Conservation (phyloP, 179 eudicot genomes). For the Nepenthes alata region DNA sequence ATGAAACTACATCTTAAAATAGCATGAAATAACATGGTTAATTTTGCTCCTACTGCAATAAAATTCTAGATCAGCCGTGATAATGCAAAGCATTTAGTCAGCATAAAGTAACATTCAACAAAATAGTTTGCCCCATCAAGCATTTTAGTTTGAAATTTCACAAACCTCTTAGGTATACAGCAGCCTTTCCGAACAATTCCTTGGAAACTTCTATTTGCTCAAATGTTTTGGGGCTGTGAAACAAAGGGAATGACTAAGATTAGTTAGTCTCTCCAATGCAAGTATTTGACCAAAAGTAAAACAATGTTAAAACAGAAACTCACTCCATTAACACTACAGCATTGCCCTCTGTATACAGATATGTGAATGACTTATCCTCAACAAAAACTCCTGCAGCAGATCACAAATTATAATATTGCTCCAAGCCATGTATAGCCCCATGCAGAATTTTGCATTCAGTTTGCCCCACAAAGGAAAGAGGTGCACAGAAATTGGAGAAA, state of each 20-base stretch:
- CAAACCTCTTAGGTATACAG: slow-evolving; percentile 71
- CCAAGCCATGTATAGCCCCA: background rate
- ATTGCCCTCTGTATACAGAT: slow-evolving; percentile 69
- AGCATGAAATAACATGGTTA: no score
- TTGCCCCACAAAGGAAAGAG: no score
- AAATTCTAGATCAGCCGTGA: no score
- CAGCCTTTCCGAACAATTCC: slow-evolving; percentile 64
- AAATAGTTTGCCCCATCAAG: background rate
- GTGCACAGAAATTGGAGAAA: no score
- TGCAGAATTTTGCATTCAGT: no score
- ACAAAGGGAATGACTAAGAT: slow-evolving; percentile 8
- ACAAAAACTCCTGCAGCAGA: slow-evolving; percentile 60
- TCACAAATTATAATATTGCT: background rate
- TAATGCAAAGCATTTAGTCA: no score
- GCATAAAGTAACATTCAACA: no score
- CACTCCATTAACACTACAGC: slow-evolving; percentile 68
- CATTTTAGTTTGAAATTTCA: background rate
- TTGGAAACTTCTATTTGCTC: slow-evolving; percentile 70
- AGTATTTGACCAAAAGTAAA: background rate
- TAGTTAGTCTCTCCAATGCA: slow-evolving; percentile 1
- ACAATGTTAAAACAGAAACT: slow-evolving; percentile 12
- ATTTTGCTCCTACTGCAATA: no score
- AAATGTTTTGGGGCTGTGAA: slow-evolving; percentile 58
- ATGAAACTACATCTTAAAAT: no score
- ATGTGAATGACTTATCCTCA: slow-evolving; percentile 52